Evolutionary conservation across 768 basidiomycete genomes (phyloP).

Genomic region (Tylopilus sp.): DNA sequence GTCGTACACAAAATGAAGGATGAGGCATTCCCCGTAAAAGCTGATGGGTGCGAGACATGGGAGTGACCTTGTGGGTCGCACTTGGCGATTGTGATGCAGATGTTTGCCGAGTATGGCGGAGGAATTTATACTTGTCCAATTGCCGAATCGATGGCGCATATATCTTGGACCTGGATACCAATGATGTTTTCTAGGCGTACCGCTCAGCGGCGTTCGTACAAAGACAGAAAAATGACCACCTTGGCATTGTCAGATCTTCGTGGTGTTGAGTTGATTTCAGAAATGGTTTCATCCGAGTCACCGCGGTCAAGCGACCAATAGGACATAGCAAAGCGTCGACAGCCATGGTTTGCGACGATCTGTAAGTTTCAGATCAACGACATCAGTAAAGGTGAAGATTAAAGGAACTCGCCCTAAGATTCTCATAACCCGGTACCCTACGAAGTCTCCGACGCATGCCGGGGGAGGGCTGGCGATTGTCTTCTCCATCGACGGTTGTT

Average conservation of each 20-base stretch:
- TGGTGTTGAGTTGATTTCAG: neutral
- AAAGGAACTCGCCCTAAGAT: constrained; percentile 14
- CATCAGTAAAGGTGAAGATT: neutral
- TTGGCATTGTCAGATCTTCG: neutral
- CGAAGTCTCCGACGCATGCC: constrained; percentile 10
- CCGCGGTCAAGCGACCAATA: neutral
- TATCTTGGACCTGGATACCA: neutral
- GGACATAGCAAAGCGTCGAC: neutral
- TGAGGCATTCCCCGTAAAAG: neutral
- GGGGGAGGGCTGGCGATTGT: neutral
- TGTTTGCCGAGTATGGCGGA: neutral
- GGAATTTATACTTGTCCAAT: neutral
- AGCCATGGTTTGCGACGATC: neutral
- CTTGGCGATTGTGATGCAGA: neutral
- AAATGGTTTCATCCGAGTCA: neutral
- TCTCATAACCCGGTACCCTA: constrained; percentile 15
- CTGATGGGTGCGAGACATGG: neutral
- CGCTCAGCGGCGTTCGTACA: neutral
- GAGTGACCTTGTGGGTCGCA: neutral
- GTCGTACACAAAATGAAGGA: neutral
- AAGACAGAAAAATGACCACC: neutral
- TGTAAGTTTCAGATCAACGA: neutral
- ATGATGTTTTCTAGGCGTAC: constrained; percentile 3
- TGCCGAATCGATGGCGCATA: neutral
- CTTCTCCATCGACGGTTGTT: constrained; percentile 17